phyloP scores from a whole-genome alignment of 176 grass and related monocot genomes.

The Eragrostis nindensis region DNA sequence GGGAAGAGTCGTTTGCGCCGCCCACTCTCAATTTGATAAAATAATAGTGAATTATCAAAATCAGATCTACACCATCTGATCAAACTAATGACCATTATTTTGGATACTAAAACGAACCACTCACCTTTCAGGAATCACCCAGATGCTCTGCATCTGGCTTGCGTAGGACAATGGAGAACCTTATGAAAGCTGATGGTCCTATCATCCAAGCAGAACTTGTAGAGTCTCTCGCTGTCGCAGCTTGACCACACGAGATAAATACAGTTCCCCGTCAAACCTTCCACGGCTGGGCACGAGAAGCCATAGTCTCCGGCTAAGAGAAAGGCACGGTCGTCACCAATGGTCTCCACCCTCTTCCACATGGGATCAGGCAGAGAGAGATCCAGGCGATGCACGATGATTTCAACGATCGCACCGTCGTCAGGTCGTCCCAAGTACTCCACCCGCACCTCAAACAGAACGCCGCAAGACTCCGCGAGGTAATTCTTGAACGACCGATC shows the following conservation, averaged over 20 bases:
- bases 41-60: too few relatives aligned
- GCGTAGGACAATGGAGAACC: not conserved
- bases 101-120: too few relatives aligned
- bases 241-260: not conserved
- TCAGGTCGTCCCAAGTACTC: too few relatives aligned
- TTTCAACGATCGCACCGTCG: too few relatives aligned
- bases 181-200: not conserved
- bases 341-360: conserved; percentile 8
- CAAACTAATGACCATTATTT: too few relatives aligned
- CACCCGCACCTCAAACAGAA: too few relatives aligned
- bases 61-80: too few relatives aligned
- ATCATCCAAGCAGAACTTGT: conserved; percentile 25
- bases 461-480: too few relatives aligned
- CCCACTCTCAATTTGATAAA: too few relatives aligned
- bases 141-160: not conserved
- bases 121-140: not conserved
- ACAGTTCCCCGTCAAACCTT: not conserved
- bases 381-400: not conserved
- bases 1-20: too few relatives aligned
- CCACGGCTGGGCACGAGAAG: not conserved
- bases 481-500: too few relatives aligned
- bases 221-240: conserved; percentile 1
- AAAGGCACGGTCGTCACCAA: not conserved
- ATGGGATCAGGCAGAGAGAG: too few relatives aligned
- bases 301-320: not conserved